Percentiles rank a stretch among this genome's conserved stretches.
Conservation (phyloP, 169 alveolate genomes). For the Plasmodium reichenowi region DNA sequence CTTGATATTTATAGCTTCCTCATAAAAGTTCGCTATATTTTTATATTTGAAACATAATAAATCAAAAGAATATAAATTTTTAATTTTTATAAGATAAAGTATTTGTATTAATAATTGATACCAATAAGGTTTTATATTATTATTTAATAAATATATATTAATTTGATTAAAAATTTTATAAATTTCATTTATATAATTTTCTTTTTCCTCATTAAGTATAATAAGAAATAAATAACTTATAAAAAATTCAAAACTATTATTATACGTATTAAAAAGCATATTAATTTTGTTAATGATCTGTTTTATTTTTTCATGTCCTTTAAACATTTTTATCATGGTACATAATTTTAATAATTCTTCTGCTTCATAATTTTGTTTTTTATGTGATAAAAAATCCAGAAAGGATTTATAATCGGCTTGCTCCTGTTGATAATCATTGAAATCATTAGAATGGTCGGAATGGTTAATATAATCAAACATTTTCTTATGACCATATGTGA, state of each 20-base stretch:
- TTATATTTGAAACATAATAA: constrained; percentile 12
- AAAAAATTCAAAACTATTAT: constrained; percentile 10
- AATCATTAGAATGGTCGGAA: too few relatives aligned
- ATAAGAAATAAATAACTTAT: constrained; percentile 46
- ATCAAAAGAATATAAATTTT: constrained; percentile 33
- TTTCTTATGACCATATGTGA: too few relatives aligned
- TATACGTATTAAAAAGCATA: background rate
- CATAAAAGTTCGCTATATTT: constrained; percentile 23
- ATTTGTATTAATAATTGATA: constrained; percentile 29
- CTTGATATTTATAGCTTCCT: constrained; percentile 1
- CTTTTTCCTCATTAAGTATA: constrained; percentile 10
- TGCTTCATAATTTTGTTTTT: constrained; percentile 16
- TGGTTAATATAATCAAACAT: too few relatives aligned
- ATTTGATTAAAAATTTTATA: constrained; percentile 18
- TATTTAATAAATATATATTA: constrained; percentile 1
- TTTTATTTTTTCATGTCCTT: constrained; percentile 2
- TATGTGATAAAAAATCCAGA: constrained; percentile 15
- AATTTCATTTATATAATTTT: constrained; percentile 2
- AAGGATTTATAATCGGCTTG: constrained; percentile 12
- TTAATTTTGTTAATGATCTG: constrained; percentile 15
- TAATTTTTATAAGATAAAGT: constrained; percentile 29
- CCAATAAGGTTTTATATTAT: constrained; percentile 33
- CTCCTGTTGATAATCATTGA: background rate
- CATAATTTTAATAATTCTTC: constrained; percentile 28
- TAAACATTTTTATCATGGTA: background rate